Conservation (phyloP, 1,284 basidiomycete genomes). For the Boletus smithii region DNA sequence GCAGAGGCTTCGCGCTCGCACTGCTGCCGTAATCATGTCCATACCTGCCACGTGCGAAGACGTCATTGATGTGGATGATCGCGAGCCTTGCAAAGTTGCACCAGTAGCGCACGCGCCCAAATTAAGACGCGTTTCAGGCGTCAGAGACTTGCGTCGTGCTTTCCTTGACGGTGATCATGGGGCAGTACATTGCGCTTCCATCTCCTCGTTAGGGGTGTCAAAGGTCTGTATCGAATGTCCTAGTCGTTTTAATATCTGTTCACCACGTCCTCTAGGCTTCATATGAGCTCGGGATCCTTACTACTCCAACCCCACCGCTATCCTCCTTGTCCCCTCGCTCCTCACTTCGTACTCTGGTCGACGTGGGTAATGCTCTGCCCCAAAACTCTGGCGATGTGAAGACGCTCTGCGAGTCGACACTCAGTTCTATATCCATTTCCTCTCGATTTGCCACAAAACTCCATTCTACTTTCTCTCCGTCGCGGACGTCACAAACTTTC, state of each 20-base stretch:
- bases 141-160: slow-evolving; percentile 24
- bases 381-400: slow-evolving; percentile 19
- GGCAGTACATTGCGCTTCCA: slow-evolving; percentile 7
- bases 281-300: slow-evolving; percentile 26
- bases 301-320: neutral
- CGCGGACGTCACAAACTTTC: slow-evolving; percentile 5
- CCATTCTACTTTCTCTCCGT: slow-evolving; percentile 9
- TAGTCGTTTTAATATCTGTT: slow-evolving; percentile 6
- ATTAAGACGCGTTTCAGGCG: slow-evolving; percentile 26
- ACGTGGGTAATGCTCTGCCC: slow-evolving; percentile 4
- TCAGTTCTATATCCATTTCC: slow-evolving; percentile 23
- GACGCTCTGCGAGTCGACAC: slow-evolving; percentile 19
- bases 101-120: slow-evolving; percentile 9
- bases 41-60: slow-evolving; percentile 30
- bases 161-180: slow-evolving; percentile 19
- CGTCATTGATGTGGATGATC: slow-evolving; percentile 11
- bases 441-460: slow-evolving; percentile 20
- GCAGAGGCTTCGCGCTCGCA: slow-evolving; percentile 29
- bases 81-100: slow-evolving; percentile 1
- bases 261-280: slow-evolving; percentile 12
- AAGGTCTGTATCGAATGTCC: slow-evolving; percentile 18
- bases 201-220: slow-evolving; percentile 9
- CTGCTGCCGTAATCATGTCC: slow-evolving; percentile 24
- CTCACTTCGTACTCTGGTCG: slow-evolving; percentile 28
- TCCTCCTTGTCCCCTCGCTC: slow-evolving; percentile 21